Conservation (phyloP, 73 alveolate species). For the Paramecium caudatum region DNA sequence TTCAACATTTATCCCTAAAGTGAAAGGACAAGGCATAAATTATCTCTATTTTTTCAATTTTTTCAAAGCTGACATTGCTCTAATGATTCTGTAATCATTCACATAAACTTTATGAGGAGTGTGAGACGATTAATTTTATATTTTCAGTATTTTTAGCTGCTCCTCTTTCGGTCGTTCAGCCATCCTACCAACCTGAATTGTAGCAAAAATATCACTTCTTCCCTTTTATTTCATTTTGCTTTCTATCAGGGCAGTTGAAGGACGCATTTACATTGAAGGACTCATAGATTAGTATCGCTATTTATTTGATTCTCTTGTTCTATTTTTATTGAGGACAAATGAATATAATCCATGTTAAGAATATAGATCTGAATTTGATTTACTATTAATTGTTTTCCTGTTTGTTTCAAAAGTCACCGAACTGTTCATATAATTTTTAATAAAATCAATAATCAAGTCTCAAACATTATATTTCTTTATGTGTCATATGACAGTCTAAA, state of each 20-base stretch:
- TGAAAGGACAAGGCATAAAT: conserved; percentile 27
- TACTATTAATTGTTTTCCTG: too few species aligned
- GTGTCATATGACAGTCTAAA: not conserved
- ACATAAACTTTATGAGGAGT: not conserved
- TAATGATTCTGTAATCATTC: not conserved
- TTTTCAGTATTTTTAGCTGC: too few species aligned
- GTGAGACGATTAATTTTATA: not conserved
- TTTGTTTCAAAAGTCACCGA: too few species aligned
- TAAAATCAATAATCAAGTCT: conserved; percentile 47
- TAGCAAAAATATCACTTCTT: too few species aligned
- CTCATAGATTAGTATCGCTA: not conserved
- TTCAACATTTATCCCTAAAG: conserved; percentile 1
- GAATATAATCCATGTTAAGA: conserved; percentile 25
- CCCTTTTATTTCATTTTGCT: not conserved
- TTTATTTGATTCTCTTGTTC: not conserved
- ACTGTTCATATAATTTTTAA: too few species aligned
- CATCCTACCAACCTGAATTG: too few species aligned
- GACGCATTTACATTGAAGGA: not conserved
- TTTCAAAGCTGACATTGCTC: conserved; percentile 14
- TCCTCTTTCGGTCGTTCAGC: too few species aligned
- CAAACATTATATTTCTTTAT: conserved; percentile 8
- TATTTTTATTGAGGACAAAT: not conserved
- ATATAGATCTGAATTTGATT: too few species aligned
- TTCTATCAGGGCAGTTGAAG: not conserved
- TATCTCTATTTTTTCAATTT: not conserved